Base-by-base conservation (phyloP, 257 asterid genomes). In the Mentha longifolia region DNA sequence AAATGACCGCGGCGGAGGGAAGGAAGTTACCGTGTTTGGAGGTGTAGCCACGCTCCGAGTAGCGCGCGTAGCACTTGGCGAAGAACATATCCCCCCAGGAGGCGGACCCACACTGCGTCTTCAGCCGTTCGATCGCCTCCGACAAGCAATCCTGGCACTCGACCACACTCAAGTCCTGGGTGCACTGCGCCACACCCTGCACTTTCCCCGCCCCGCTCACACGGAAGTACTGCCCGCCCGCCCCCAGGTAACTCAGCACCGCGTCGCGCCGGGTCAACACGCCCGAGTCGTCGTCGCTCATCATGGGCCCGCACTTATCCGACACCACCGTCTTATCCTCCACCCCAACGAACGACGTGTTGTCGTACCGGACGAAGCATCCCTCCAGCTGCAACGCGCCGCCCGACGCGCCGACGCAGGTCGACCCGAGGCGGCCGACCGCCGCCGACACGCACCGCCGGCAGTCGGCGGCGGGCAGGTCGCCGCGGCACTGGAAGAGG, bases 1-100 rank as follows among this genome's bases (percentile, higher is more conserved):
- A 14, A 5, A 4, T 3, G 9, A 3, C 15, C 7, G 11, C 22
- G 22, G 5, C 33, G 31, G 60, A n/a, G n/a, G n/a, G 7, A 4
- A 50, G 7, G 14, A 0, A 62, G 85, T 79, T 71, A 84, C 95
- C 95, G 25, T 52, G 65, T 33, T 74, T 66, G 47, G 89, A 35
- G 33, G 82, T 16, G 73, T 70, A 83, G 9, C 91, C 97, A 81
- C 84, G 81, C 87, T 80, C 95, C 73, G 96, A 80, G 70, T 70
- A 91, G 43, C 98, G 83, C 81, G 95, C 98, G 81, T 94, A 91
- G 91, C 99, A 94, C 71, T 94, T 94, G 0, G 76, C 89, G 68
- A 86, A 62, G 79, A 85, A 94, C 96, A 89, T 81, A 45, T 94
- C 95, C 46, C 97, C 99, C 90, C 89, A 88, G 0, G 88, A 45